phyloP scores from a whole-genome alignment of 441 rosid genomes.

The Adansonia gregorii region DNA sequence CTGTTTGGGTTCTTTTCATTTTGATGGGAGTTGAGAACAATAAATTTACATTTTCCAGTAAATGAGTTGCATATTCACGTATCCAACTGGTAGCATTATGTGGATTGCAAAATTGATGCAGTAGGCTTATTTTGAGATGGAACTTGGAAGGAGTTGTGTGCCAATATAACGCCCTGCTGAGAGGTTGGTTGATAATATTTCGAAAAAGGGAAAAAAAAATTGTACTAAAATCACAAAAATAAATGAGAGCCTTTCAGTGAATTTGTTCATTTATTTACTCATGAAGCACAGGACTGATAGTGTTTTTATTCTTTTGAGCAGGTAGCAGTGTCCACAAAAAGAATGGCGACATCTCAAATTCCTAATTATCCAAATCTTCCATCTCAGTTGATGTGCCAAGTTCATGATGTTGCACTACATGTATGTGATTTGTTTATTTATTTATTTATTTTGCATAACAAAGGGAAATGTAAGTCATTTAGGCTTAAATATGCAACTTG shows the following conservation, averaged over 20 bases:
- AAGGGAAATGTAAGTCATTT: slow-evolving; percentile 53
- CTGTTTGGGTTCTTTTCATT: not conserved
- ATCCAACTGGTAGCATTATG: not conserved
- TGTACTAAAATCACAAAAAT: not conserved
- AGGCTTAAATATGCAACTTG: slow-evolving; percentile 6
- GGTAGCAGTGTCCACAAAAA: slow-evolving; percentile 92
- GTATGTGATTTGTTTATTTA: slow-evolving; percentile 45
- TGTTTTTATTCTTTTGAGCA: slow-evolving; percentile 29
- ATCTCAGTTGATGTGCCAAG: slow-evolving; percentile 94
- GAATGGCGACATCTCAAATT: slow-evolving; percentile 82
- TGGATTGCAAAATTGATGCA: not conserved
- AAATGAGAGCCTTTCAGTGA: not conserved
- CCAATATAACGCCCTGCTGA: not conserved
- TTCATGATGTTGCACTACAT: slow-evolving; percentile 86
- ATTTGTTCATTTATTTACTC: slow-evolving; percentile 11
- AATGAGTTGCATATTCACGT: not conserved
- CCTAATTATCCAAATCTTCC: slow-evolving; percentile 95
- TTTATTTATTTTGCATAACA: not conserved
- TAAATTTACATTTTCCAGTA: not conserved
- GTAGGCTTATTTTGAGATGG: slow-evolving; percentile 1
- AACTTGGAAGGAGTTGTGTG: not conserved
- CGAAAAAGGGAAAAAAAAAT: not conserved
- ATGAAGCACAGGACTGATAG: not conserved
- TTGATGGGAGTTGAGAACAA: slow-evolving; percentile 5
- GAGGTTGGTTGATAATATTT: not conserved